Evolutionary conservation across 1,284 basidiomycete species (phyloP).

Genomic region (Mycosarcoma maydis): DNA sequence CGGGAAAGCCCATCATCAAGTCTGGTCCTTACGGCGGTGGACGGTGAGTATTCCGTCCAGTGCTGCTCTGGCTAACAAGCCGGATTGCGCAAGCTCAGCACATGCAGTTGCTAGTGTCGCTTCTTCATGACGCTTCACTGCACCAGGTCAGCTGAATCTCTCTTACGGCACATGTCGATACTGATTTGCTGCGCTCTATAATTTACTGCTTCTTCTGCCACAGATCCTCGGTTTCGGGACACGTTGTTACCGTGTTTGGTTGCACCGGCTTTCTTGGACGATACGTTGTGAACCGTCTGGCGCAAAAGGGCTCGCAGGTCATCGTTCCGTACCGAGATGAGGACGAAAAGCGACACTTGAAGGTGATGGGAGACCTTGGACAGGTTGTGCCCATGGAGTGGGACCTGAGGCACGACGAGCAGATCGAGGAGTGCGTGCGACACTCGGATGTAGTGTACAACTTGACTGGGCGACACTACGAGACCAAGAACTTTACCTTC

Average conservation of each 20-base stretch:
- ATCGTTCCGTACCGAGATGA: constrained; percentile 95
- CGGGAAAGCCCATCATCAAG: constrained; percentile 61
- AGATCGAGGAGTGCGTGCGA: constrained; percentile 91
- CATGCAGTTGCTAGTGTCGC: no score
- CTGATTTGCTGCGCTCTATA: not conserved
- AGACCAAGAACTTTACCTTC: constrained; percentile 91
- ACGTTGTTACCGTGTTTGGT: constrained; percentile 95
- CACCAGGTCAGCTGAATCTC: not conserved
- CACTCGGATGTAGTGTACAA: constrained; percentile 99
- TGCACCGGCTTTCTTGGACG: constrained; percentile 94
- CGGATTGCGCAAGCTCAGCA: no score
- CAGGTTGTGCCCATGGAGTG: constrained; percentile 98
- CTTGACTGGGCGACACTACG: constrained; percentile 86
- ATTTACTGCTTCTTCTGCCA: not conserved
- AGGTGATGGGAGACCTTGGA: constrained; percentile 93
- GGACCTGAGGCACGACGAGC: constrained; percentile 85
- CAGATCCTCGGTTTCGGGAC: constrained; percentile 68
- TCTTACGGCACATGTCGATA: not conserved
- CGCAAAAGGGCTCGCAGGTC: constrained; percentile 91
- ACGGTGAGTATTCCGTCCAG: constrained; percentile 58
- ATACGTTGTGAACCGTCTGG: constrained; percentile 78
- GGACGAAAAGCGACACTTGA: constrained; percentile 89
- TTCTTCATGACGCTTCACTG: no score
- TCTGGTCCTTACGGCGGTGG: constrained; percentile 65
- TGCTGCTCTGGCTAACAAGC: no score